Percentiles rank a stretch among this genome's conserved stretches.
phyloP scores from a whole-genome alignment of 257 asterid species.

The Solanum pennellii region DNA sequence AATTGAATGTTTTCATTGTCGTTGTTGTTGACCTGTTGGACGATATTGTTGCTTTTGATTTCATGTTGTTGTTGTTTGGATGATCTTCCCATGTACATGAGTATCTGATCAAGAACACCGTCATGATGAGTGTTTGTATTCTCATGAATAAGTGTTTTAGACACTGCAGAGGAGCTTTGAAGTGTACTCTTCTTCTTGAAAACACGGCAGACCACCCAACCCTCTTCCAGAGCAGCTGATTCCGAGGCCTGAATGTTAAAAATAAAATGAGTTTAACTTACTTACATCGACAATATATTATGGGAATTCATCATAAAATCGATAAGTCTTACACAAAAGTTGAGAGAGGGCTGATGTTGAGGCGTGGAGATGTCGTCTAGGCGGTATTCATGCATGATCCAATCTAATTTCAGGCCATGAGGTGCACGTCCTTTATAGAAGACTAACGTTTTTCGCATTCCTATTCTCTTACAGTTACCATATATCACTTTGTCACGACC shows the following conservation, averaged over 20 bases:
- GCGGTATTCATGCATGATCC: constrained; percentile 91
- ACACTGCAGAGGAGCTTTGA: constrained; percentile 17
- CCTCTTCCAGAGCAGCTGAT: constrained; percentile 39
- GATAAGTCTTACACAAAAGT: neutral
- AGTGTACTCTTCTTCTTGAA: constrained; percentile 85
- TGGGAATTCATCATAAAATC: neutral
- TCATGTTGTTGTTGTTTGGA: constrained; percentile 34
- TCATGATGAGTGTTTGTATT: constrained; percentile 24
- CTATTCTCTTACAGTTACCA: constrained; percentile 52
- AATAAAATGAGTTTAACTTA: neutral
- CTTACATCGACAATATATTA: neutral
- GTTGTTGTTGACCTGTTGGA: neutral
- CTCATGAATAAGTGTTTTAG: neutral
- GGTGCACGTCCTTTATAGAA: constrained; percentile 86
- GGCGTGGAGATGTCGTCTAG: constrained; percentile 39
- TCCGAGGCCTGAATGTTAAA: constrained; percentile 13
- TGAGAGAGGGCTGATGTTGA: neutral
- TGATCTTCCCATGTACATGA: constrained; percentile 64
- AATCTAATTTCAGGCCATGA: constrained; percentile 76
- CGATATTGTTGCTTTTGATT: neutral
- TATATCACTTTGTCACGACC: constrained; percentile 78
- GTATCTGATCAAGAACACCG: constrained; percentile 56
- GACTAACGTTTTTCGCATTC: constrained; percentile 81
- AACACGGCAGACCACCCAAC: constrained; percentile 94
- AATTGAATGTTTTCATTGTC: neutral